Evolutionary conservation across 495 filamentous ascomycete species (phyloP).

Genomic region (Chaetomium fimeti): DNA sequence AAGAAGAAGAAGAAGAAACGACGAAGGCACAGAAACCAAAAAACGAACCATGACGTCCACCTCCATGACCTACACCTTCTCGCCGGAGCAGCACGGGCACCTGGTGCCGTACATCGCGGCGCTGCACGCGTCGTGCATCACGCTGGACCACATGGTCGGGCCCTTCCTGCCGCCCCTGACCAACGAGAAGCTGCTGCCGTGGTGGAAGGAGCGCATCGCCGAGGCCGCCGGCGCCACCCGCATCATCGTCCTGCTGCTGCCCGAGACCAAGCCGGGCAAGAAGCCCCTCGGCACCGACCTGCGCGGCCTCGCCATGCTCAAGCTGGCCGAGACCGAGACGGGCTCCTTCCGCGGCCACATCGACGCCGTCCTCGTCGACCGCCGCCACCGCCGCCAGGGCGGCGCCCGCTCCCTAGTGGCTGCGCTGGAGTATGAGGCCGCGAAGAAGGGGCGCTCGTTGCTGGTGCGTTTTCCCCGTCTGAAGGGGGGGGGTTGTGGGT

Average conservation of each 20-base stretch:
- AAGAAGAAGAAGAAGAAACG: neutral
- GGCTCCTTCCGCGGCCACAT: slow-evolving; percentile 39
- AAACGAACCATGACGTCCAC: slow-evolving; percentile 6
- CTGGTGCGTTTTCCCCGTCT: slow-evolving; percentile 30
- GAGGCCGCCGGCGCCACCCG: slow-evolving; percentile 35
- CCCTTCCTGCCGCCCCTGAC: slow-evolving; percentile 42
- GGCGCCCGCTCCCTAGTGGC: slow-evolving; percentile 36
- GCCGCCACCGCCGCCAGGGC: slow-evolving; percentile 32
- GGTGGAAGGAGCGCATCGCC: slow-evolving; percentile 43
- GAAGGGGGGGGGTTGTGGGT: neutral
- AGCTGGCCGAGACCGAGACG: slow-evolving; percentile 39
- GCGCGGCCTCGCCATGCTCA: slow-evolving; percentile 41
- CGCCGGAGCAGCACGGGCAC: slow-evolving; percentile 34
- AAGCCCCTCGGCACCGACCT: slow-evolving; percentile 37
- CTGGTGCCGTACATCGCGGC: slow-evolving; percentile 43
- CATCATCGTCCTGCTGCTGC: slow-evolving; percentile 39
- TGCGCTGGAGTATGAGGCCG: slow-evolving; percentile 41
- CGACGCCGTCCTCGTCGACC: slow-evolving; percentile 42
- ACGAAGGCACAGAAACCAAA: neutral
- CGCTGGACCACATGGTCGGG: slow-evolving; percentile 39
- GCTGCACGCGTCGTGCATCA: slow-evolving; percentile 43
- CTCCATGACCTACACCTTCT: slow-evolving; percentile 36
- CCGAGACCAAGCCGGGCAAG: slow-evolving; percentile 28
- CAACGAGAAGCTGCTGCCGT: slow-evolving; percentile 41
- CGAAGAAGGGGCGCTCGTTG: slow-evolving; percentile 37